Evolutionary conservation across 1,284 basidiomycete species (phyloP), one percentile per base, ranked within the genome.

Genomic region (Moesziomyces parantarcticus): DNA sequence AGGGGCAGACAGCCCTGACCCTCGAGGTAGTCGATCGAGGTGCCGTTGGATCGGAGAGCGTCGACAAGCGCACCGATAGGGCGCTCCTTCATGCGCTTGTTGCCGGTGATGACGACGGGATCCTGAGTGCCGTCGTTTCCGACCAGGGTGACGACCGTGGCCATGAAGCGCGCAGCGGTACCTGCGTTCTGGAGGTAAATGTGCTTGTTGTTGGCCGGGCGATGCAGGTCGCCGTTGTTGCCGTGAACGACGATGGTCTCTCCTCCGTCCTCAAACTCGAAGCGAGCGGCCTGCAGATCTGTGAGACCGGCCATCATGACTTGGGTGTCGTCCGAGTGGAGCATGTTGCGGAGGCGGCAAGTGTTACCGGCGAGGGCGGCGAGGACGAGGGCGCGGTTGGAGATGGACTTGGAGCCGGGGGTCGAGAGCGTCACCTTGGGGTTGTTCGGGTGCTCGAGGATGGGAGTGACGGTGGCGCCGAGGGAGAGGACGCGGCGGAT

Each of bases 271-370:
- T 97, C 93, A 92, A 94, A 99, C 22, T 87, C 87, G 83, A 93
- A 93, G 42, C 87, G 89, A 23, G 96, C 96, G 48, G 94, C 96
- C 89, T 93, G 75, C 10, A 72, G 58, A 40, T 75, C 50, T 67
- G 93, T 90, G 67, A 99, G 89, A 59, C 94, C 93, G 48, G 90
- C 87, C 94, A 99, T 98, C 97, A 99, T 99, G 60, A 99, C 96
- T 77, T 94, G 93, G 0, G 96, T 99, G 84, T 99, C 96, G 81
- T 99, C 96, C 10, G 94, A 98, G 84, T 98, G 95, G 43, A 99
- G 87, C 18, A 98, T 86, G 82, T 98, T 98, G 84, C 88, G 91
- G 50, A 99, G 87, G 59, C 91, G 88, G 85, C 94, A 97, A 0
- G 91, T 94, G 14, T 96, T 96, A 46, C 88, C 89, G 0, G 90